Evolutionary conservation across 176 grass and related monocot species (phyloP), one percentile per base, ranked within the genome.

Genomic region (Oropetium thomaeum): DNA sequence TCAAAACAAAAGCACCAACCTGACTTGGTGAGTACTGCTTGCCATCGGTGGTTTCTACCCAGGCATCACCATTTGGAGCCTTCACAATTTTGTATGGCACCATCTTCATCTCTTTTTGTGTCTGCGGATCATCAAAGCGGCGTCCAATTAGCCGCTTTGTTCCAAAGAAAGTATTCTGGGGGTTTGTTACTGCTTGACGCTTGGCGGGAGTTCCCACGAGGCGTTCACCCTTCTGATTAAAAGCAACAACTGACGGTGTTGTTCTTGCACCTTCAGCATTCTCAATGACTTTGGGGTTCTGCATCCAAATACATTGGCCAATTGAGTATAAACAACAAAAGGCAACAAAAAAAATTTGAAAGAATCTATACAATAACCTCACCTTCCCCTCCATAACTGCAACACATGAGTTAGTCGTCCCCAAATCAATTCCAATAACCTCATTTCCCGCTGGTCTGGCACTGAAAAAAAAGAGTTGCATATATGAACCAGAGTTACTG

Each of bases 211-310:
- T 44, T 41, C 72, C 72, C 43, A 75, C 72, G 44, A 75, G 55
- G 19, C 72, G 54, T 43, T 75, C 72, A 19, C 38, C 72, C 54
- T 75, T 75, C 38, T 43, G 72, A 30, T n/a, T 61, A 75, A 75
- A 75, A 32, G 72, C 37, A 75, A 75, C 71, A 74, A 30, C 38
- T 43, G 71, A 74, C 7, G 71, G 71, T 60, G 71, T 74, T 43
- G 71, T 75, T 61, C 72, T 75, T 32, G 72, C 55, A 30, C 72
- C 72, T 61, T 75, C 72, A 8, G 72, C 72, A 44, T 75, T 75
- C 72, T 75, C 72, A 12, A 93, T 89, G 34, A 93, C 90, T 74
- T 93, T 87, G 17, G 90, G 86, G 67, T 70, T 93, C 90, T 93
- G 66, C 19, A 47, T 13, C 25, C 43, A 65, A 31, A 51, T 20